A percentile compares a stretch with the other conserved stretches of the same genome.
These are phyloP conservation scores for Oryza meyeriana DNA, from an alignment of 176 grass and related monocot genomes.

Conservation along the genomic window DNA sequence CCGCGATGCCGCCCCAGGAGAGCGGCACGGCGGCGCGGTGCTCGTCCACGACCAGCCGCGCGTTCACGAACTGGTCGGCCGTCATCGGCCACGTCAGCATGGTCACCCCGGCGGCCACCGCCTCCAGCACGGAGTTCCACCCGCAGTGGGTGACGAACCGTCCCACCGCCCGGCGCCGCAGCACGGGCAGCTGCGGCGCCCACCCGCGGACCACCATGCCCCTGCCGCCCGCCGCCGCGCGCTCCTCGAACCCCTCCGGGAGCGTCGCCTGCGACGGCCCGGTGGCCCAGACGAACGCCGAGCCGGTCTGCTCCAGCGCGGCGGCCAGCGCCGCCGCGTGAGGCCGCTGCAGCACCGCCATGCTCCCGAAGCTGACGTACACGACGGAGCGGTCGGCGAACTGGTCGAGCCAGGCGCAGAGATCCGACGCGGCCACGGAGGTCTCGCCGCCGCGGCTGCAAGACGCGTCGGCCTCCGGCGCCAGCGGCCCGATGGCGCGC, in stretches of 20 bases:
- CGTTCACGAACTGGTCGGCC: constrained; percentile 72
- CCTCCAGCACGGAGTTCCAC: constrained; percentile 54
- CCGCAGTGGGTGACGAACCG: constrained; percentile 68
- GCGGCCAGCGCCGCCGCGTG: constrained; percentile 42
- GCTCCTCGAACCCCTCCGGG: constrained; percentile 60
- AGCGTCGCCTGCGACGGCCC: constrained; percentile 2
- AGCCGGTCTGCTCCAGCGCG: constrained; percentile 49
- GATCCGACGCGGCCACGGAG: not conserved
- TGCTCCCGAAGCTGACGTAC: constrained; percentile 65
- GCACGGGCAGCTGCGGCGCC: constrained; percentile 60
- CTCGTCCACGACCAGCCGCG: constrained; percentile 58
- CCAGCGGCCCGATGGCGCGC: constrained; percentile 55
- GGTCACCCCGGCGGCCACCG: constrained; percentile 55
- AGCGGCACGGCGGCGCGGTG: constrained; percentile 26
- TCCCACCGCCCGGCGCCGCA: constrained; percentile 59
- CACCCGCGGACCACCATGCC: constrained; percentile 50
- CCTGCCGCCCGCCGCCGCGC: constrained; percentile 24
- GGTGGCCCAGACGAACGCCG: constrained; percentile 58
- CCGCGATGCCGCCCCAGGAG: constrained; percentile 39
- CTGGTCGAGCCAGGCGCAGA: constrained; percentile 45
- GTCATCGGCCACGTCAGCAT: constrained; percentile 75
- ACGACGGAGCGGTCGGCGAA: constrained; percentile 49
- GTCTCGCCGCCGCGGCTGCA: constrained; percentile 5
- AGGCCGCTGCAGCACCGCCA: constrained; percentile 30
- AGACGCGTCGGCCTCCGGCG: constrained; percentile 4